Conservation (phyloP, 2,329 filamentous ascomycete genomes). For the Penicillium verrucosum region DNA sequence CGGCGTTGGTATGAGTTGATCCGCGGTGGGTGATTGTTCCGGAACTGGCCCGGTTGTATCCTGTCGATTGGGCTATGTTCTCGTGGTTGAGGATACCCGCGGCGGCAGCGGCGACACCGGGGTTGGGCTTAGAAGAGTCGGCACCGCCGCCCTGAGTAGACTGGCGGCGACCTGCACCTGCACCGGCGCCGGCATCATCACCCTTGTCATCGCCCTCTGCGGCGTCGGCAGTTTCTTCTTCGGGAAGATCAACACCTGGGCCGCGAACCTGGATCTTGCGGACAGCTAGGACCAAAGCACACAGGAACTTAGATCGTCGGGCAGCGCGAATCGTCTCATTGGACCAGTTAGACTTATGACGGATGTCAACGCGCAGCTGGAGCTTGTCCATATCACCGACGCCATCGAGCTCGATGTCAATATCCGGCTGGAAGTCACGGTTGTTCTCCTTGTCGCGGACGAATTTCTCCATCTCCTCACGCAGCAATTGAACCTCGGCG, state of each 20-base stretch:
- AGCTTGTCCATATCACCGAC: conserved; percentile 87
- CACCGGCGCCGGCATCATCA: conserved; percentile 59
- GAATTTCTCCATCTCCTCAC: conserved; percentile 79
- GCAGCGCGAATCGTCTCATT: conserved; percentile 78
- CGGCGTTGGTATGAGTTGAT: conserved; percentile 22
- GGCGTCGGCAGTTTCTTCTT: conserved; percentile 32
- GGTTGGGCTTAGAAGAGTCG: conserved; percentile 4
- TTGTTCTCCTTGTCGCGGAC: conserved; percentile 79
- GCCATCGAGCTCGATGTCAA: conserved; percentile 72
- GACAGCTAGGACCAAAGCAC: conserved; percentile 78
- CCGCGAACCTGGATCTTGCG: conserved; percentile 82
- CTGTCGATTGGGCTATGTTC: conserved; percentile 29
- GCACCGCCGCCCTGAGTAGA: conserved; percentile 5
- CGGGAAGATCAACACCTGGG: conserved; percentile 67
- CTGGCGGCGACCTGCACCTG: conserved; percentile 16
- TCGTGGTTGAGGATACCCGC: conserved; percentile 13
- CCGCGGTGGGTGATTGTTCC: conserved; percentile 32
- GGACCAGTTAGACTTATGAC: conserved; percentile 90
- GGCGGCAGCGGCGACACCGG: conserved; percentile 11
- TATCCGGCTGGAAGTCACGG: conserved; percentile 84
- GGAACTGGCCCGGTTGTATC: conserved; percentile 28
- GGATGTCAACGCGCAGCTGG: conserved; percentile 75
- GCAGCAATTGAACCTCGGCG: conserved; percentile 82
- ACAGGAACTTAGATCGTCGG: conserved; percentile 94
- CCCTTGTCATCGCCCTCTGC: conserved; percentile 61